Percentiles rank a stretch among this genome's conserved stretches.
These are phyloP conservation scores for Phytopythium chamaehyphon DNA, from an alignment of 352 stramenopile genomes.

Conservation along the genomic window DNA sequence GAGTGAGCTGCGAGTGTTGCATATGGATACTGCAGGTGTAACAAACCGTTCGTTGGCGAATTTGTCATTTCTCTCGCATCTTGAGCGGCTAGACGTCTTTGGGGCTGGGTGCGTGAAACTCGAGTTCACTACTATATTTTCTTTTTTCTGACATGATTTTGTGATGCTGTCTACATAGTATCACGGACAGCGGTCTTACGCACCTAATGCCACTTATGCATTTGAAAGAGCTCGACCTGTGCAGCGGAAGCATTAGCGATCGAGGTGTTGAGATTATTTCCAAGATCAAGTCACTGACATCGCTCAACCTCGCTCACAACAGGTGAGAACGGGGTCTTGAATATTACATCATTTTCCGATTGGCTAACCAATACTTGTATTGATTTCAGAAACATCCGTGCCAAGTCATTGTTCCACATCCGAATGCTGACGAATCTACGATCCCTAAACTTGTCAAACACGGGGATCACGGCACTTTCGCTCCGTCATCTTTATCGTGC, in stretches of 20 bases:
- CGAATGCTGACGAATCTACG: slow-evolving; percentile 51
- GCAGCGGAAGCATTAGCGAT: slow-evolving; percentile 60
- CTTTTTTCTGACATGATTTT: background rate
- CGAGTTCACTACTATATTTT: background rate
- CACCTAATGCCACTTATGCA: slow-evolving; percentile 47
- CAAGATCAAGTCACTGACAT: slow-evolving; percentile 65
- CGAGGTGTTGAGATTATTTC: slow-evolving; percentile 68
- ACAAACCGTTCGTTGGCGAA: slow-evolving; percentile 58
- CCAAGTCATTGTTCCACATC: slow-evolving; percentile 60
- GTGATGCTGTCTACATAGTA: slow-evolving; percentile 14
- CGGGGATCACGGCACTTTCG: slow-evolving; percentile 54
- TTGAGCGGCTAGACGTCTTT: slow-evolving; percentile 72
- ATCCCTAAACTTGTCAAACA: slow-evolving; percentile 78
- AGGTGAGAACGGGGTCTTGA: slow-evolving; percentile 21
- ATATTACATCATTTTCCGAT: background rate
- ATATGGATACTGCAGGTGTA: slow-evolving; percentile 59
- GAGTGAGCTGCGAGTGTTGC: slow-evolving; percentile 50
- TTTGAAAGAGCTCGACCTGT: slow-evolving; percentile 63
- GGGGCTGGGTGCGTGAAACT: slow-evolving; percentile 56
- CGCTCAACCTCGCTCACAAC: slow-evolving; percentile 84
- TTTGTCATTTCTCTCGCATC: slow-evolving; percentile 41
- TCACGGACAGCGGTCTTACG: slow-evolving; percentile 67
- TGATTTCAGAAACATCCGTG: slow-evolving; percentile 55
- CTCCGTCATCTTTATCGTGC: slow-evolving; percentile 69
- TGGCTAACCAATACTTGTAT: background rate